These are phyloP conservation scores for Colletotrichum sp. DNA, from an alignment of 2,329 filamentous ascomycete genomes.

Conservation along the genomic window DNA sequence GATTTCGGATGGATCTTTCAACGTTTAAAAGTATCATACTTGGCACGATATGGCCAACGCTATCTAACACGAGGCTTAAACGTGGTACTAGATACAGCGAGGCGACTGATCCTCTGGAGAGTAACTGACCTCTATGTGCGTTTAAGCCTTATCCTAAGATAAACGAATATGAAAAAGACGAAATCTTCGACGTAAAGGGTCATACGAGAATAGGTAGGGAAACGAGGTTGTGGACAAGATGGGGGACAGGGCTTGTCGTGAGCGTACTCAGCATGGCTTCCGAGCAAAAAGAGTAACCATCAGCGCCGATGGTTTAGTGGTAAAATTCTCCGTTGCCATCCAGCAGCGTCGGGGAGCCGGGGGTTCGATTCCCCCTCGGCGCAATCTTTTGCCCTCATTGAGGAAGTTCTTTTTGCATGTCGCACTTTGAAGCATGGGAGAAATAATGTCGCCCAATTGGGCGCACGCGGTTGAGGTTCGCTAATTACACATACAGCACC, in stretches of 20 bases:
- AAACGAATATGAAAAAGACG: not conserved
- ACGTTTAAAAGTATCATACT: not conserved
- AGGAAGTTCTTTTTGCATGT: not conserved
- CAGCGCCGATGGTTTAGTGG: conserved; percentile 20
- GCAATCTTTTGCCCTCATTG: not conserved
- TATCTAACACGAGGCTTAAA: not conserved
- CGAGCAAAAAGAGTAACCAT: accelerated
- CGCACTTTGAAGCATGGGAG: not conserved
- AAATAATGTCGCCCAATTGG: not conserved
- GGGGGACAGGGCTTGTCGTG: accelerated
- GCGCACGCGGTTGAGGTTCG: not conserved
- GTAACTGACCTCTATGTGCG: not conserved
- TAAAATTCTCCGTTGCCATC: conserved; percentile 20
- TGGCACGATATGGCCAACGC: not conserved
- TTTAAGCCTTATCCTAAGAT: not conserved
- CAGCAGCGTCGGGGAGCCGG: conserved; percentile 13
- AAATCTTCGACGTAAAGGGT: not conserved
- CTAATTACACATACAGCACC: conserved; percentile 22
- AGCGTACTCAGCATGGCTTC: accelerated
- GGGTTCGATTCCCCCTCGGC: conserved; percentile 13
- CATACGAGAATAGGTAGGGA: not conserved
- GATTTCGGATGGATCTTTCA: not conserved
- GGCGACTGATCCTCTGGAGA: accelerated
- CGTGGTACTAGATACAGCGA: accelerated
- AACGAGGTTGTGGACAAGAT: not conserved